Evolutionary conservation across 441 rosid species (phyloP).

Genomic region (Jatropha multifida): DNA sequence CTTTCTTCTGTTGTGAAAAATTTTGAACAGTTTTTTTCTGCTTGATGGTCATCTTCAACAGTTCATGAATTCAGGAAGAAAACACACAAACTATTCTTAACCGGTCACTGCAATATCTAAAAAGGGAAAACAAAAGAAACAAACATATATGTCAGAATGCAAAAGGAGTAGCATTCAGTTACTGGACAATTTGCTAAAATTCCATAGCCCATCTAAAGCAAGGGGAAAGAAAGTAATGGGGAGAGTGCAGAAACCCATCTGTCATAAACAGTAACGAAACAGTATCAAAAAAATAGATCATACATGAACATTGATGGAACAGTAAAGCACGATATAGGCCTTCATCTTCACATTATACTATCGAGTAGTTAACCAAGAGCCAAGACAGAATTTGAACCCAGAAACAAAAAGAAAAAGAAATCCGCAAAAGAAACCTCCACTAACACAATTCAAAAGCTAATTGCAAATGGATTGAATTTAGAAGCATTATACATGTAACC

Average conservation of each 20-base stretch:
- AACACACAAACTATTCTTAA: not conserved
- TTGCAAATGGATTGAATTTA: not conserved
- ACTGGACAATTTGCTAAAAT: not conserved
- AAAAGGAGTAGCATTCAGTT: not conserved
- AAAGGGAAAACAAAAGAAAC: not conserved
- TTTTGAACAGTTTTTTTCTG: slow-evolving; percentile 6
- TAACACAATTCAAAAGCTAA: not conserved
- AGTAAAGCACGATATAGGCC: not conserved
- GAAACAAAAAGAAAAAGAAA: not conserved
- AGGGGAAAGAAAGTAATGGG: not conserved
- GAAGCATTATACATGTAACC: not conserved
- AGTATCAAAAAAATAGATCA: not conserved
- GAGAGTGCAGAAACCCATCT: not conserved
- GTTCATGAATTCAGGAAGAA: not conserved
- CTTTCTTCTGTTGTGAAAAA: slow-evolving; percentile 11
- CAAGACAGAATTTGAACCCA: not conserved
- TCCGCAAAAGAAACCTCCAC: not conserved
- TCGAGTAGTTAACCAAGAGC: not conserved
- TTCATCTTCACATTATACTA: not conserved
- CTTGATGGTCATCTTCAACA: slow-evolving; percentile 20
- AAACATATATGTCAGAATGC: not conserved
- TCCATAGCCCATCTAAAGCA: not conserved
- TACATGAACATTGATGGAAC: not conserved
- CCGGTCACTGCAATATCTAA: not conserved
- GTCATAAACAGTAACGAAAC: too few species aligned